Evolutionary conservation across 2,329 filamentous ascomycete species (phyloP), one percentile per base, ranked within the genome.

Genomic region (Curvularia sp.): DNA sequence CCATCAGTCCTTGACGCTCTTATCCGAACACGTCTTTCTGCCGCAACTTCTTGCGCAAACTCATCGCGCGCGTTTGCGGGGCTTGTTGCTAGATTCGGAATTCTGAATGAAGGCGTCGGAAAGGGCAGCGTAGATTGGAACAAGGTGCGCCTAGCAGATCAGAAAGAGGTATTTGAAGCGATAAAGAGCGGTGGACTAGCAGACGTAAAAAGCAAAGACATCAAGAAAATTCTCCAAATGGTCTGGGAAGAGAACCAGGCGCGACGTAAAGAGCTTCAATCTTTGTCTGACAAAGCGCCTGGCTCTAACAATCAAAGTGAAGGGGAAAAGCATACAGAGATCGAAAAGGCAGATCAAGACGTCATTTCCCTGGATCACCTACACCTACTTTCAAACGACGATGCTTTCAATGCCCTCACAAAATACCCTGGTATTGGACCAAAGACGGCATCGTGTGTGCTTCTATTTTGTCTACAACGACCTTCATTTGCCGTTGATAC

Each of bases 81-180:
- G 0, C 80, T 95, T 0, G 85, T 89, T 2, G 70, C 84, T 18
- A 83, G 78, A 32, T 93, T 89, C 61, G 89, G 90, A 1, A 80
- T 86, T 18, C 77, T 89, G 3, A 73, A 86, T 30, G 80, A 84
- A 41, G 87, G 89, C 6, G 78, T 89, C 9, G 89, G 89, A 5
- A 87, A 88, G 65, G 89, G 88, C 3, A 91, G 88, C 53, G 88
- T 93, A 7, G 81, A 93, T 71, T 94, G 90, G 89, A 86, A 92
- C 65, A 86, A 85, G 9, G 88, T 93, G 1, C 84, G 87, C 21
- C 74, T 79, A 25, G 85, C 87, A 1, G 75, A 85, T 1, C 72
- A 85, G 4, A 80, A 84, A 38, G 85, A 89, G 5, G 80, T 95
- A n/a, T 85, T 84, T 45, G 79, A 88, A 49, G 85, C 89, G 0